A percentile compares a stretch with the other conserved stretches of the same genome.
phyloP scores from a whole-genome alignment of 140 eudicot genomes.

The Stevia rebaudiana region DNA sequence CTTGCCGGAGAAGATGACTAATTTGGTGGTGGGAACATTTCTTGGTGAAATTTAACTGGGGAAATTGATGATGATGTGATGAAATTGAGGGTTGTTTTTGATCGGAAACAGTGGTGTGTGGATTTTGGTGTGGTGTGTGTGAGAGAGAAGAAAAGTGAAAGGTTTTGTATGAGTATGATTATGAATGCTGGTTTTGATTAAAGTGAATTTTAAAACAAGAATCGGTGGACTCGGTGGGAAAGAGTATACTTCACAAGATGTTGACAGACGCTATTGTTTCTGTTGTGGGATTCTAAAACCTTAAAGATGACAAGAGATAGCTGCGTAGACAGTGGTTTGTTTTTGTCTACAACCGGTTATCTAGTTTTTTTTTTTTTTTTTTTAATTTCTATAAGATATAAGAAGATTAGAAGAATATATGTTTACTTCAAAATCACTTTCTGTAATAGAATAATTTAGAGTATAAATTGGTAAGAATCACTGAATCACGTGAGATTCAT shows the following conservation, averaged over 20 bases:
- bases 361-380: no score
- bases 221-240: slow-evolving; percentile 20
- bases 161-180: no score
- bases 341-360: no score
- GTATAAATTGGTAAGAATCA: no score
- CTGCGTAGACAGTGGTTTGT: not conserved
- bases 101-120: no score
- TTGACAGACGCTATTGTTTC: slow-evolving; percentile 21
- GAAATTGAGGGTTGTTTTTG: not conserved
- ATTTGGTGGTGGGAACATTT: no score
- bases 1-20: not conserved
- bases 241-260: slow-evolving; percentile 21
- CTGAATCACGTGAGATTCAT: no score
- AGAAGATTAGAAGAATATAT: no score
- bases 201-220: no score
- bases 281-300: slow-evolving; percentile 16
- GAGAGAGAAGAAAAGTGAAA: slow-evolving; percentile 3
- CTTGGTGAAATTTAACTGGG: not conserved
- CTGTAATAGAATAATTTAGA: no score
- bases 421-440: no score
- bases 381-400: no score
- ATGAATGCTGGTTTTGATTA: not conserved
- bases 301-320: not conserved
- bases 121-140: slow-evolving; percentile 9
- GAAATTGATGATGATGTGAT: not conserved